These are phyloP conservation scores for Nosema bombycis DNA, from an alignment of 371 early-diverging fungal genomes.

Conservation along the genomic window DNA sequence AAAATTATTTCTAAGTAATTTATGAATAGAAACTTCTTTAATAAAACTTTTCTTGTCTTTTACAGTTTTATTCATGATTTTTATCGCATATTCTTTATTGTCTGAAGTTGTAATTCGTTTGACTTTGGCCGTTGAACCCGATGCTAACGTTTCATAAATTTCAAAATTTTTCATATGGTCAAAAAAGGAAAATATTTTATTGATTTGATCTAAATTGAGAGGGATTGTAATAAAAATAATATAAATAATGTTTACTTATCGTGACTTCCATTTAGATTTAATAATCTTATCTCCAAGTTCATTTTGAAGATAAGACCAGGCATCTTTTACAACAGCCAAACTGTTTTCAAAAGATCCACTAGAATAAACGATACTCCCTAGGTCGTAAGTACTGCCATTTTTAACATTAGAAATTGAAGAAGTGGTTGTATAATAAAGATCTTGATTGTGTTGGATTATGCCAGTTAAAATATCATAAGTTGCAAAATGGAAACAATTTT, in stretches of 20 bases:
- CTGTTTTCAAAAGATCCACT: background rate
- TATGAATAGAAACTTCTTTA: constrained; percentile 77
- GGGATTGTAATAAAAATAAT: background rate
- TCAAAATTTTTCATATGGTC: constrained; percentile 32
- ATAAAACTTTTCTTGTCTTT: constrained; percentile 25
- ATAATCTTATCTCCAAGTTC: background rate
- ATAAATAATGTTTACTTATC: background rate
- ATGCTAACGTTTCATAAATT: constrained; percentile 48
- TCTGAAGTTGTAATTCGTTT: constrained; percentile 41
- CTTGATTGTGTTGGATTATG: background rate
- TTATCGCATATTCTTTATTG: constrained; percentile 56
- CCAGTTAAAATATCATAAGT: constrained; percentile 1
- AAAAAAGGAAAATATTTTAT: constrained; percentile 6
- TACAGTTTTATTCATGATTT: constrained; percentile 50
- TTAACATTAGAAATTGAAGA: background rate
- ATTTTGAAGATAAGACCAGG: constrained; percentile 6
- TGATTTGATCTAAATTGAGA: background rate
- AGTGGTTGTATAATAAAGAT: background rate
- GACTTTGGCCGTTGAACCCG: constrained; percentile 54
- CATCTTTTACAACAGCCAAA: constrained; percentile 5
- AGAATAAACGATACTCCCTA: constrained; percentile 6
- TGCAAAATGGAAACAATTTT: background rate
- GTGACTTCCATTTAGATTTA: background rate
- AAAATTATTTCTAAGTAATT: constrained; percentile 72
- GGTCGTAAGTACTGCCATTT: background rate